Conservation (phyloP, 2,329 filamentous ascomycete genomes). For the Fusarium chlamydosporum region DNA sequence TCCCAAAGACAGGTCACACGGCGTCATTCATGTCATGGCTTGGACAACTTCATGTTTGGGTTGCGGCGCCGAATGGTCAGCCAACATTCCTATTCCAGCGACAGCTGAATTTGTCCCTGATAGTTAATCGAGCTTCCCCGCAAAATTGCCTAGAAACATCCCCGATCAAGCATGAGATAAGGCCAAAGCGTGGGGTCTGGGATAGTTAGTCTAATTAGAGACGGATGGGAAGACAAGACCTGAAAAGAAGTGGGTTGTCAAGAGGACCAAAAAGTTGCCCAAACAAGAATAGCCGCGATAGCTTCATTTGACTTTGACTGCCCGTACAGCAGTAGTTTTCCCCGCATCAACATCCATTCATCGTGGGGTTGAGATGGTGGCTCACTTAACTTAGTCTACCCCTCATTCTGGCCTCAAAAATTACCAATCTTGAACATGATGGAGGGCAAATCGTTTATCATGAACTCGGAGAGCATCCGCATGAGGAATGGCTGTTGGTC, state of each 20-base stretch:
- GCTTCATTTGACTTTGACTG: neutral
- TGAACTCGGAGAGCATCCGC: neutral
- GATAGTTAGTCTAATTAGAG: no score
- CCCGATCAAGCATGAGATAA: conserved; percentile 35
- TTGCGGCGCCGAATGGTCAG: conserved; percentile 14
- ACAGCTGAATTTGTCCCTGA: neutral
- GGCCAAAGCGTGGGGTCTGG: neutral
- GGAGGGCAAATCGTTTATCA: neutral
- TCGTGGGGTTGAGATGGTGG: conserved; percentile 10
- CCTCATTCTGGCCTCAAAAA: conserved; percentile 32
- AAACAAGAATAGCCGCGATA: conserved; percentile 24
- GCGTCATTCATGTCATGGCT: conserved; percentile 6
- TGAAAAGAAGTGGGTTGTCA: conserved; percentile 9
- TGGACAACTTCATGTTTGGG: neutral
- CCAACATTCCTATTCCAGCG: conserved; percentile 24
- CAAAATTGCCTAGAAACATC: conserved; percentile 23
- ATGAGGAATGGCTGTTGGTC: neutral
- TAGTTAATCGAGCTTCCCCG: neutral
- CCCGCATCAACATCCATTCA: conserved; percentile 22
- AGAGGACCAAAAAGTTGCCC: conserved; percentile 40
- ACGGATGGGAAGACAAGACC: neutral
- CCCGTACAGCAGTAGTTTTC: no score
- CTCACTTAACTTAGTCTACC: neutral
- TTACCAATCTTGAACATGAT: conserved; percentile 32
- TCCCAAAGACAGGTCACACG: neutral